Conservation (phyloP, 257 asterid species). For the Coffea canephora region DNA sequence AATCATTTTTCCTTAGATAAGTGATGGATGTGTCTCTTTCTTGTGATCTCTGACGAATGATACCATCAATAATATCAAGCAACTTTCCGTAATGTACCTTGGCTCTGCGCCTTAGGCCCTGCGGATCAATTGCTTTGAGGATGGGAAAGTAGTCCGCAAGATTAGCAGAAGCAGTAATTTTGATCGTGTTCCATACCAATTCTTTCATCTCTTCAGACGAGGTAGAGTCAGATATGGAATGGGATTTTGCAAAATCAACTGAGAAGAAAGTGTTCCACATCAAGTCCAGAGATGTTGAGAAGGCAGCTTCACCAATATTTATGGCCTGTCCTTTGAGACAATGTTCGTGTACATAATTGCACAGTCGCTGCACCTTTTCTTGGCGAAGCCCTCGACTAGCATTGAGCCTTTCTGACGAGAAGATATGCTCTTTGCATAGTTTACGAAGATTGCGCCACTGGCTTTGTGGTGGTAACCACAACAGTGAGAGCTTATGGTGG, state of each 20-base stretch:
- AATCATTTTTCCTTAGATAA: constrained; percentile 4
- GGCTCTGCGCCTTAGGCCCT: neutral
- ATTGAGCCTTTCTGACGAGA: neutral
- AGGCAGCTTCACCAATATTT: constrained; percentile 2
- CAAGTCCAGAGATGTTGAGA: constrained; percentile 7
- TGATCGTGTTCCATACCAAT: neutral
- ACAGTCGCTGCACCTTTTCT: constrained; percentile 22
- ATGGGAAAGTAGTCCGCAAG: constrained; percentile 13
- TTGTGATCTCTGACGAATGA: neutral
- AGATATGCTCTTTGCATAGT: constrained; percentile 27
- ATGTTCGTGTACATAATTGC: constrained; percentile 9
- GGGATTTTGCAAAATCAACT: constrained; percentile 1
- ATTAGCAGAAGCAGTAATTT: constrained; percentile 1
- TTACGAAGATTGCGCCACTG: constrained; percentile 29
- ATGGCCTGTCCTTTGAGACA: neutral
- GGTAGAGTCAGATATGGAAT: neutral
- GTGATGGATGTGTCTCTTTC: neutral
- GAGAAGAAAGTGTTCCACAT: constrained; percentile 4
- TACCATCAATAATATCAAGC: neutral
- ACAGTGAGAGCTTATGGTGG: constrained; percentile 19
- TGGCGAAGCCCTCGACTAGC: constrained; percentile 20
- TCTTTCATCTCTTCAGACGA: constrained; percentile 14
- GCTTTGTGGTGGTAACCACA: constrained; percentile 10
- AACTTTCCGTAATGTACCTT: constrained; percentile 5
- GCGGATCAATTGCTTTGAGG: constrained; percentile 11